Conservation (phyloP, 768 basidiomycete genomes). For the Boletus pseudo-olivaceus region DNA sequence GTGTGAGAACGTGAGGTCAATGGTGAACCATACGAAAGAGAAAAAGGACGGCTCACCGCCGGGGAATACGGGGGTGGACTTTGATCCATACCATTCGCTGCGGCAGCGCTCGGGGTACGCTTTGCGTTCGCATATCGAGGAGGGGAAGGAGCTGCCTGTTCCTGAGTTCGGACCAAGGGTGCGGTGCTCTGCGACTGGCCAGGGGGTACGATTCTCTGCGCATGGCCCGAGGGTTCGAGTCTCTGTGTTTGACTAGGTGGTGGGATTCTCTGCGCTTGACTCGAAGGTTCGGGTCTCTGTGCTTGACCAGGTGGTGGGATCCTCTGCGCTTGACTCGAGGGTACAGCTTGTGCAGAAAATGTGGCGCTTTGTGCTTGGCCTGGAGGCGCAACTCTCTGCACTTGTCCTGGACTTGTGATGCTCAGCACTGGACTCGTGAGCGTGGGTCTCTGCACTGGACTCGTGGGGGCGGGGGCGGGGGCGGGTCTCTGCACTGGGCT, state of each 20-base stretch:
- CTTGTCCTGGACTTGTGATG: background rate
- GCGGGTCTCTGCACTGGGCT: background rate
- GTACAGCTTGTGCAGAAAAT: background rate
- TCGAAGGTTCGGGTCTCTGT: background rate
- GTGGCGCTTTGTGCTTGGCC: background rate
- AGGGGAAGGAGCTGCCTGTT: background rate
- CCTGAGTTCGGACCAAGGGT: background rate
- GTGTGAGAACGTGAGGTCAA: background rate
- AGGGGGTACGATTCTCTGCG: background rate
- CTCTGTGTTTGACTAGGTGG: background rate
- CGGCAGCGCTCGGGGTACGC: background rate
- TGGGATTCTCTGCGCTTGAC: background rate
- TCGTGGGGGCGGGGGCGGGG: background rate
- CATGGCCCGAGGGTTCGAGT: background rate
- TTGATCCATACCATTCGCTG: background rate
- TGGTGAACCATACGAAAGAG: background rate
- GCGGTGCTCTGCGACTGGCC: background rate
- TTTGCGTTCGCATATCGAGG: conserved; percentile 5
- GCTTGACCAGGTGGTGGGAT: background rate
- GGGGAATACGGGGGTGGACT: conserved; percentile 26
- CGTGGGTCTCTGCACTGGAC: background rate
- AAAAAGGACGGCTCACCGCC: conserved; percentile 18
- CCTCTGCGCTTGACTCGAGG: background rate
- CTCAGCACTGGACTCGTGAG: background rate
- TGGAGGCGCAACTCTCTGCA: background rate